phyloP scores from a whole-genome alignment of 2,329 filamentous ascomycete genomes.

The Fusarium hostae region DNA sequence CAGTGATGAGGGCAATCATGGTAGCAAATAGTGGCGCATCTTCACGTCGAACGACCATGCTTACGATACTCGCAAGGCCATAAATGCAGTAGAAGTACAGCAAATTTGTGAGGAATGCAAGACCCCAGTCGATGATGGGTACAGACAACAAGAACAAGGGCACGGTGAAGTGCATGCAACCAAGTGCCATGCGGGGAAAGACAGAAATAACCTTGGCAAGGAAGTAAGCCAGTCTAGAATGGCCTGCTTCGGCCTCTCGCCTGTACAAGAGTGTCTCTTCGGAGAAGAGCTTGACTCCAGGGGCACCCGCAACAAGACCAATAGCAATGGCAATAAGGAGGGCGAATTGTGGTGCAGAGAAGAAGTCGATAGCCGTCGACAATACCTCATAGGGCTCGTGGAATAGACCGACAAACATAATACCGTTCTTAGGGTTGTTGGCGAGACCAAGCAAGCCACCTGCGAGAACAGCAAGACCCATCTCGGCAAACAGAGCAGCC shows the following conservation, averaged over 20 bases:
- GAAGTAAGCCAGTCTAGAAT: constrained; percentile 67
- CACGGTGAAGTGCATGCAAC: constrained; percentile 65
- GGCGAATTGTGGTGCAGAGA: constrained; percentile 62
- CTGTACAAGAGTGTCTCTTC: constrained; percentile 56
- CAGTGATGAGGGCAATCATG: constrained; percentile 64
- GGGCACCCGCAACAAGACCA: constrained; percentile 62
- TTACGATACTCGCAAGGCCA: constrained; percentile 62
- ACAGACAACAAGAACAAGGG: constrained; percentile 60
- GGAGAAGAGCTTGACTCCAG: constrained; percentile 67
- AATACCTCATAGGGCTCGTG: constrained; percentile 61
- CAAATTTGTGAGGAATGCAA: constrained; percentile 62
- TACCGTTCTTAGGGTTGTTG: constrained; percentile 59
- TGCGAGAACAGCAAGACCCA: constrained; percentile 62
- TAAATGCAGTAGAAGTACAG: constrained; percentile 70
- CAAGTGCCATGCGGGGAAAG: constrained; percentile 61
- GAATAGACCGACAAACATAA: constrained; percentile 65
- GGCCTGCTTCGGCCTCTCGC: constrained; percentile 66
- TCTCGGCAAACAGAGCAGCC: constrained; percentile 64
- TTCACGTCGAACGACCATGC: constrained; percentile 65
- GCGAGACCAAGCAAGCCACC: constrained; percentile 66
- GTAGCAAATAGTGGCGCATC: constrained; percentile 67
- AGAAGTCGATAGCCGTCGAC: constrained; percentile 62
- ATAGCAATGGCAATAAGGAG: constrained; percentile 65
- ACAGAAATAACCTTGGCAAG: constrained; percentile 65
- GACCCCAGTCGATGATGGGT: constrained; percentile 61